Evolutionary conservation across 257 asterid species (phyloP), one percentile per base, ranked within the genome.

Genomic region (Leptodermis oblonga): DNA sequence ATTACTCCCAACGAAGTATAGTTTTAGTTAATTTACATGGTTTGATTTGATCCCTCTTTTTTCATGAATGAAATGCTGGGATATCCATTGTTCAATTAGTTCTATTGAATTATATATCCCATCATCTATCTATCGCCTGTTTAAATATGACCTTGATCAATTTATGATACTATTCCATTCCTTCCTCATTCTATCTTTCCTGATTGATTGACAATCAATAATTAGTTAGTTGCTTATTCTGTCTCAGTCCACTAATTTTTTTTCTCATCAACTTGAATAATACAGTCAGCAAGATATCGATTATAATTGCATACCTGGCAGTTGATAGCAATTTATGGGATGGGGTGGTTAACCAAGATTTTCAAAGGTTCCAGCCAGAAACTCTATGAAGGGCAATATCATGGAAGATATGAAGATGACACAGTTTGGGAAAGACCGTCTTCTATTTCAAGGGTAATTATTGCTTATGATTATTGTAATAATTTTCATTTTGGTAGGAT

Each of bases 271-370:
- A 18, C 37, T 42, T 58, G 25, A 28, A 59, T 60, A 13, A 26
- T 60, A 54, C 70, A 76, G 76, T 72, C 60, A 73, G 82, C 80
- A 70, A 85, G 74, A 54, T 59, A n/a, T n/a, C n/a, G n/a, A n/a
- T n/a, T n/a, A 74, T 69, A 78, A 64, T 65, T 54, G 74, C 59
- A 52, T 41, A 39, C 74, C 71, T 68, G 37, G 43, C 70, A 69
- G 73, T 51, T 9, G 72, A 73, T 76, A 71, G 69, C 51, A 65
- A 34, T 62, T 78, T 68, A 53, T 58, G 37, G 77, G 63, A 92
- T 91, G 92, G 90, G 90, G 71, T 93, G 97, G 96, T 76, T 92
- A 55, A 81, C 95, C 74, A 93, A 88, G 90, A 86, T 93, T 74
- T 87, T 89, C 55, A 84, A 74, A 69, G 97, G 97, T 72, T 78